phyloP scores from a whole-genome alignment of 1,284 basidiomycete species.

The Retiboletus flavoniger region DNA sequence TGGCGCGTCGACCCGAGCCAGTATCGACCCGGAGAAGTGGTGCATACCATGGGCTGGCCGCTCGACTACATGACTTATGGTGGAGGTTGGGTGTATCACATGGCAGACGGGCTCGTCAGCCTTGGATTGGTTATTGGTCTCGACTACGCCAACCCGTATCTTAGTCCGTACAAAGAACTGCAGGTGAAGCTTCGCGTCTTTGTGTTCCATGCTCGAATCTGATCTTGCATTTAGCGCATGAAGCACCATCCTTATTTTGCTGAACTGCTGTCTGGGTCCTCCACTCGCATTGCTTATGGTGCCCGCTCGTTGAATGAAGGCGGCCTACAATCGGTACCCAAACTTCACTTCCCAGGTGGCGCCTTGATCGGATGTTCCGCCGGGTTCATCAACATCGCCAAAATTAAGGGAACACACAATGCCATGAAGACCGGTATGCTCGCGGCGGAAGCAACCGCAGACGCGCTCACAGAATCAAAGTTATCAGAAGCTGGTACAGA shows the following conservation, averaged over 20 bases:
- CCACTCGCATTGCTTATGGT: slow-evolving; percentile 84
- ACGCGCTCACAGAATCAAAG: slow-evolving; percentile 46
- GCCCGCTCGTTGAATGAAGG: slow-evolving; percentile 93
- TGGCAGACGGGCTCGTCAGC: slow-evolving; percentile 90
- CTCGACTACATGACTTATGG: slow-evolving; percentile 87
- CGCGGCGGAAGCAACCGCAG: slow-evolving; percentile 86
- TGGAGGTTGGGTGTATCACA: slow-evolving; percentile 94
- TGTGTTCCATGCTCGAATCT: background rate
- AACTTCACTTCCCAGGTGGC: slow-evolving; percentile 92
- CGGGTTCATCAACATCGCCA: slow-evolving; percentile 95
- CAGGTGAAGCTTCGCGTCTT: slow-evolving; percentile 56
- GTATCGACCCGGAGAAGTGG: slow-evolving; percentile 81
- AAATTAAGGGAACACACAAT: slow-evolving; percentile 99
- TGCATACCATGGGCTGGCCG: slow-evolving; percentile 96
- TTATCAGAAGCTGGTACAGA: slow-evolving; percentile 19
- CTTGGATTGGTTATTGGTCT: slow-evolving; percentile 92
- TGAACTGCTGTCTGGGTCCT: slow-evolving; percentile 72
- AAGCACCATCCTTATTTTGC: slow-evolving; percentile 96
- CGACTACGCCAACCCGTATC: slow-evolving; percentile 93
- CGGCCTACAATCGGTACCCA: slow-evolving; percentile 90
- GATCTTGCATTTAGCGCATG: slow-evolving; percentile 63
- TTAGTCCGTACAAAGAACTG: slow-evolving; percentile 91
- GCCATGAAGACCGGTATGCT: slow-evolving; percentile 99
- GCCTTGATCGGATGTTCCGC: slow-evolving; percentile 95
- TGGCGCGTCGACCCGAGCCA: slow-evolving; percentile 85